Percentiles rank a stretch among this genome's conserved stretches.
These are phyloP conservation scores for Phytophthora cactorum DNA, from an alignment of 352 stramenopile species.

Conservation along the genomic window DNA sequence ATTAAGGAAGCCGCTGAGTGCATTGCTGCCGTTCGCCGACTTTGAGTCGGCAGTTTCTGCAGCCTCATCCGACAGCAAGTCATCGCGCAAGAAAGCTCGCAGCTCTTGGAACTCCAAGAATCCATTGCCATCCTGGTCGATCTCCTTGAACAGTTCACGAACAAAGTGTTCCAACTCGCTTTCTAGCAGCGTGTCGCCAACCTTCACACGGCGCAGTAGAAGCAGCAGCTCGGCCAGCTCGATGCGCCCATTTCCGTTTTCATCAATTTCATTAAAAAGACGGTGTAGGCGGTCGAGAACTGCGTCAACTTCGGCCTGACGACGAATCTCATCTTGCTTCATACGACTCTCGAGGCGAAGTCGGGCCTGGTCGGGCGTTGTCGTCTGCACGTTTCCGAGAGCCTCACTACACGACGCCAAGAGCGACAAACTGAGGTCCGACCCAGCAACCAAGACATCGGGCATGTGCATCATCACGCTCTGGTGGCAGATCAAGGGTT, in stretches of 20 bases:
- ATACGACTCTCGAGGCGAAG: conserved; percentile 58
- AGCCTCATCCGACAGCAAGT: conserved; percentile 45
- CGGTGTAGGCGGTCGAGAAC: conserved; percentile 61
- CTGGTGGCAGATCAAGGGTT: conserved; percentile 51
- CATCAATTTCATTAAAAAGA: conserved; percentile 78
- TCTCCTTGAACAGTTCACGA: conserved; percentile 83
- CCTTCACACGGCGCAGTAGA: conserved; percentile 68
- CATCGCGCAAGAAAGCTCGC: conserved; percentile 72
- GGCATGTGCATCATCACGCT: conserved; percentile 65
- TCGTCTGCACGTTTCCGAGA: conserved; percentile 57
- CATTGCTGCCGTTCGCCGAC: conserved; percentile 44
- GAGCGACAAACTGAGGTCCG: conserved; percentile 71
- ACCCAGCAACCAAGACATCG: conserved; percentile 69
- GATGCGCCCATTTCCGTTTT: conserved; percentile 69
- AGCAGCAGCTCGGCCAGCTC: conserved; percentile 67
- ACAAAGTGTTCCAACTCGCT: conserved; percentile 73
- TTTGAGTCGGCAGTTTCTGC: conserved; percentile 12
- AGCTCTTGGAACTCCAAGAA: conserved; percentile 97
- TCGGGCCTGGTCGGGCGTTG: conserved; percentile 65
- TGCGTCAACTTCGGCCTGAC: conserved; percentile 60
- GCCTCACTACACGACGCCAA: conserved; percentile 61
- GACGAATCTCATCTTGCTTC: conserved; percentile 59
- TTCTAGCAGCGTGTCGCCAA: conserved; percentile 67
- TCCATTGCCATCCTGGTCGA: conserved; percentile 92
- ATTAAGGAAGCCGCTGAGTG: conserved; percentile 66